Base-by-base conservation (phyloP, 1,284 basidiomycete species). In the Cryptococcus deneoformans region DNA sequence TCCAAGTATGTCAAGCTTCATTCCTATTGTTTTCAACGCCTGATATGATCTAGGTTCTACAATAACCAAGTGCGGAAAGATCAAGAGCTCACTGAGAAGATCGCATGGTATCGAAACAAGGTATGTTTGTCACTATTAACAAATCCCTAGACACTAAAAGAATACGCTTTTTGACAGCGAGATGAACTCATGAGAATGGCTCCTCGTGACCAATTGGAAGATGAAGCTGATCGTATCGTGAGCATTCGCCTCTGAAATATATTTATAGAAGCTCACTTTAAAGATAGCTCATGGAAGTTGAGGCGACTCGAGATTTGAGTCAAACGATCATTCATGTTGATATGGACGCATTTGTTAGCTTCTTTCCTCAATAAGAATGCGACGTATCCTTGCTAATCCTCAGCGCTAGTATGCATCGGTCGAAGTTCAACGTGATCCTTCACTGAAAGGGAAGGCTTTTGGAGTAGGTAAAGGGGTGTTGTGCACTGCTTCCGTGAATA, bases 391-490 rank as follows among this genome's bases (percentile, higher is more conserved):
- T 43, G 39, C 42, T 50, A 38, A 49, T 52, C 3, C 16, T 16
- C 24, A 37, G 8, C 12, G 5, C 16, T 49, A 76, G 75, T 79
- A 77, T 53, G 78, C 77, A 1, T 70, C 75, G 1, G 76, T 81
- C 4, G 82, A 84, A 75, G 80, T 93, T 1, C 83, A 93, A 44
- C 80, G 88, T 53, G 83, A 94, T 68, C 92, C 93, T 1, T 79
- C 81, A 11, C 81, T 97, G 2, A 82, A 83, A 43, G 92, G 88
- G 12, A 95, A 91, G 69, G 83, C 91, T 0, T 97, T 95, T 70
- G 93, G 87, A 9, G 93, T 95, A 61, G 71, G 87, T 71, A 62
- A 59, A 46, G 89, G 90, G 6, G 88, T 95, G 3, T 74, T 95
- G 14, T 86, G 83, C 2, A 96, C 92, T 0, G 91, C 92, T 14